Conservation (phyloP, 371 early-diverging fungal species). For the Paraphysoderma sedebokerense region DNA sequence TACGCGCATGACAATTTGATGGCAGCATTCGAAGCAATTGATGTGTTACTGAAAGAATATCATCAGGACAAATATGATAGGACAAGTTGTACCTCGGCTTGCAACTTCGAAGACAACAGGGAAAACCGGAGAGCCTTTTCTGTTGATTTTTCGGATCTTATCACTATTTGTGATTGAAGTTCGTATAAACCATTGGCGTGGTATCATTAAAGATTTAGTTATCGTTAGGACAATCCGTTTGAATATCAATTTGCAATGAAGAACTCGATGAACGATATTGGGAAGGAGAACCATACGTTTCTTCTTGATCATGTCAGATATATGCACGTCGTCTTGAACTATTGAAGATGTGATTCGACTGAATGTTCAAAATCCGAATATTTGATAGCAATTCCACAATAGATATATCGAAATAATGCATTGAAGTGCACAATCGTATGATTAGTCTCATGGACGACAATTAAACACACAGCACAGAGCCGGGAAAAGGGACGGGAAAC, state of each 20-base stretch:
- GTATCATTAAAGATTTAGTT: no score
- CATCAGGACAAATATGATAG: constrained; percentile 7
- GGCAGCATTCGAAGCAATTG: constrained; percentile 20
- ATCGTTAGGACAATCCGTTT: no score
- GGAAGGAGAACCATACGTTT: constrained; percentile 20
- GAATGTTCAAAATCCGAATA: no score
- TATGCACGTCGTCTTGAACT: constrained; percentile 33
- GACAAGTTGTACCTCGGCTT: constrained; percentile 34
- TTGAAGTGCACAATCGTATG: no score
- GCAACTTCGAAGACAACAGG: constrained; percentile 39
- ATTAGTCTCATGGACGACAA: no score
- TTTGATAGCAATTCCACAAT: no score
- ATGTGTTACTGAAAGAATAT: constrained; percentile 3
- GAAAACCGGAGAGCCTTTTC: constrained; percentile 42
- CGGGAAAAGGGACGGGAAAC: no score
- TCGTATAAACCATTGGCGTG: no score
- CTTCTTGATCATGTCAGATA: constrained; percentile 46
- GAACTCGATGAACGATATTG: not conserved
- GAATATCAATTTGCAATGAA: no score
- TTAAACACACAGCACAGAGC: no score
- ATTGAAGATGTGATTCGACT: constrained; percentile 42
- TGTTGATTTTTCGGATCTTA: constrained; percentile 4
- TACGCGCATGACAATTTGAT: not conserved
- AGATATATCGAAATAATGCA: no score
- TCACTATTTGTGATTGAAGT: not conserved